These are phyloP conservation scores for Phylloporus scabripes DNA, from an alignment of 768 basidiomycete genomes.

Conservation along the genomic window DNA sequence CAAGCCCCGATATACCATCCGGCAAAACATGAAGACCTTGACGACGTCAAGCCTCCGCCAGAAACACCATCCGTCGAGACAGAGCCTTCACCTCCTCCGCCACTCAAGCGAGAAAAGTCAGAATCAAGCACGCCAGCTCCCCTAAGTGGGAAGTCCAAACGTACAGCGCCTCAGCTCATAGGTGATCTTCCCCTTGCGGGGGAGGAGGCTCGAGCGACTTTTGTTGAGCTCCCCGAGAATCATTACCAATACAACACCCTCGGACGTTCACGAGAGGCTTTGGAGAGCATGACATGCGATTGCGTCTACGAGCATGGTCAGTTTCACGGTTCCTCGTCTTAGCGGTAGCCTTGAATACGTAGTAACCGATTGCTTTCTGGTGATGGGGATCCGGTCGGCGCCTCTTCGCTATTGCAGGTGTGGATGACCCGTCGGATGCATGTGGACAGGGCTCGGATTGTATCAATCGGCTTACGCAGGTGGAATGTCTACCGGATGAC, in stretches of 20 bases:
- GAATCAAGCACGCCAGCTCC: constrained; percentile 34
- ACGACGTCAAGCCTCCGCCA: constrained; percentile 24
- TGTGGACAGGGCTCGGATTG: constrained; percentile 90
- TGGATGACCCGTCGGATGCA: constrained; percentile 56
- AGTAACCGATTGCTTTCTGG: constrained; percentile 21
- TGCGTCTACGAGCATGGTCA: constrained; percentile 79
- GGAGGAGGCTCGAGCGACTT: constrained; percentile 63
- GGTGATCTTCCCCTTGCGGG: constrained; percentile 74
- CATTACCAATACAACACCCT: constrained; percentile 84
- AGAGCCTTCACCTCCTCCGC: constrained; percentile 29
- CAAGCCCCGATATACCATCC: constrained; percentile 4
- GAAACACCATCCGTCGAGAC: constrained; percentile 26
- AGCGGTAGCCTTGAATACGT: constrained; percentile 26
- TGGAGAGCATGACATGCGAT: constrained; percentile 95
- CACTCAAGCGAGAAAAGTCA: constrained; percentile 29
- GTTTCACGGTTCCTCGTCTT: constrained; percentile 32
- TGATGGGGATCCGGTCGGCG: constrained; percentile 14
- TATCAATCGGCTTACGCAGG: constrained; percentile 95
- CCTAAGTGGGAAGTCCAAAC: constrained; percentile 32
- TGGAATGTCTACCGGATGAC: constrained; percentile 89
- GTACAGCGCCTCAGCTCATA: constrained; percentile 61
- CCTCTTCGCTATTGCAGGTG: constrained; percentile 39
- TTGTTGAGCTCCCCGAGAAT: constrained; percentile 68
- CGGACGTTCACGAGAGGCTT: constrained; percentile 81
- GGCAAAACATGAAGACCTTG: constrained; percentile 18